Conservation (phyloP, 257 asterid species). For the Nicotiana tomentosiformis region DNA sequence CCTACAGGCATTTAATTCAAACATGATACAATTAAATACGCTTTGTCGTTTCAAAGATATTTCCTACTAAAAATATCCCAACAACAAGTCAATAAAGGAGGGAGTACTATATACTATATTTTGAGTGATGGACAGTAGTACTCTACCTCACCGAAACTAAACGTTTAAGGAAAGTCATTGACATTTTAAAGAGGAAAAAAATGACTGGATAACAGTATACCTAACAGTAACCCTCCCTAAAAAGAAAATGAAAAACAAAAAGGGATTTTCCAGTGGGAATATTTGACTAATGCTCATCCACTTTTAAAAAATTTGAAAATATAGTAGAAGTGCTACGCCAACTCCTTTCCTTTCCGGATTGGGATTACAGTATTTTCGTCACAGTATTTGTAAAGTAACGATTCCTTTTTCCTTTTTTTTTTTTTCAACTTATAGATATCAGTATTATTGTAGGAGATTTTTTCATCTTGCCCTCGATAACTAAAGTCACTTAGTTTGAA, state of each 20-base stretch:
- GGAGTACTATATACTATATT: neutral
- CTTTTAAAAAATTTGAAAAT: neutral
- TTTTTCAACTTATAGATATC: neutral
- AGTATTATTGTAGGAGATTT: too few relatives aligned
- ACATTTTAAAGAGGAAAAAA: too few relatives aligned
- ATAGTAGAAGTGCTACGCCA: neutral
- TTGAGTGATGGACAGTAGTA: neutral
- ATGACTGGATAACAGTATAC: too few relatives aligned
- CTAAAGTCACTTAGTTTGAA: too few relatives aligned
- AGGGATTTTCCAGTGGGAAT: neutral
- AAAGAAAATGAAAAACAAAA: neutral
- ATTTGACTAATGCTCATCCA: neutral
- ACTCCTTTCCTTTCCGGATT: neutral
- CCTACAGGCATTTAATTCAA: neutral
- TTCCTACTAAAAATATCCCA: neutral
- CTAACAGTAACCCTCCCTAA: too few relatives aligned
- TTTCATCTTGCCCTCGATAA: too few relatives aligned
- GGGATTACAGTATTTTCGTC: neutral
- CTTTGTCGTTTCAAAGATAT: neutral
- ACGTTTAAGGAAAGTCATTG: too few relatives aligned
- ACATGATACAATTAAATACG: neutral
- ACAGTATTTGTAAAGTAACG: neutral
- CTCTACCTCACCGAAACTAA: too few relatives aligned
- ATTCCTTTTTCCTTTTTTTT: neutral
- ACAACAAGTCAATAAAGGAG: neutral